A percentile compares a stretch with the other conserved stretches of the same genome.
These are phyloP conservation scores for Leccinum cinnamomeum DNA, from an alignment of 1,284 basidiomycete species.

Conservation along the genomic window DNA sequence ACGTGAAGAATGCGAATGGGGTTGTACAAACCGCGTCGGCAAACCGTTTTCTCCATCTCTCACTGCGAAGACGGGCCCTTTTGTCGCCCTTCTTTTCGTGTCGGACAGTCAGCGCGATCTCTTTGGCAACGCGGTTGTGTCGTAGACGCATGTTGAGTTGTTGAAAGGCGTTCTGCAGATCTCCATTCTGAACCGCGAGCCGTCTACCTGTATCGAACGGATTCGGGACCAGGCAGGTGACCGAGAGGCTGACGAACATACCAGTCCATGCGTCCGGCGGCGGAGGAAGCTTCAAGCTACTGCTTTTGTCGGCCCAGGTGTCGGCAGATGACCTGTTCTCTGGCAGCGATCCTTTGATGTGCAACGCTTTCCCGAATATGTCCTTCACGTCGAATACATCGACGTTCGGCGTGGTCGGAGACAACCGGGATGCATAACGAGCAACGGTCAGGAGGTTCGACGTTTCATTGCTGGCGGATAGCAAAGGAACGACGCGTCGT, in stretches of 20 bases:
- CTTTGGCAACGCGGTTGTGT: slow-evolving; percentile 55
- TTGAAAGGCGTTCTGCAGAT: slow-evolving; percentile 44
- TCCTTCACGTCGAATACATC: slow-evolving; percentile 14
- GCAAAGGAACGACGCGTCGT: slow-evolving; percentile 9
- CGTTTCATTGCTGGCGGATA: background rate
- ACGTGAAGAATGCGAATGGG: slow-evolving; percentile 1
- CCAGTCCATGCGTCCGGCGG: slow-evolving; percentile 34
- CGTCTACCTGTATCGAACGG: slow-evolving; percentile 42
- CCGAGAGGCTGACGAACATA: slow-evolving; percentile 8
- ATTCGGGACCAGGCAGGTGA: slow-evolving; percentile 6
- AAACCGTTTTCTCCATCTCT: slow-evolving; percentile 40
- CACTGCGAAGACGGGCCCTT: slow-evolving; percentile 35
- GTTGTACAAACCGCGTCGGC: slow-evolving; percentile 35
- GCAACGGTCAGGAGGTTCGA: slow-evolving; percentile 2
- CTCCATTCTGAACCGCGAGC: slow-evolving; percentile 34
- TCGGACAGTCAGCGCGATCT: slow-evolving; percentile 51
- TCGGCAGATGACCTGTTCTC: slow-evolving; percentile 32
- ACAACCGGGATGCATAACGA: slow-evolving; percentile 13
- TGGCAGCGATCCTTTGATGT: slow-evolving; percentile 14
- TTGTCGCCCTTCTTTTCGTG: slow-evolving; percentile 55
- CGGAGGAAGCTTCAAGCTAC: slow-evolving; percentile 24
- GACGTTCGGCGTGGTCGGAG: background rate
- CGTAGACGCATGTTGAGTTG: slow-evolving; percentile 52
- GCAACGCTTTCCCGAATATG: slow-evolving; percentile 21
- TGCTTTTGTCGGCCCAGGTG: slow-evolving; percentile 39